Evolutionary conservation across 306 rosid species (phyloP).

Genomic region (Hylodesmum podocarpum): DNA sequence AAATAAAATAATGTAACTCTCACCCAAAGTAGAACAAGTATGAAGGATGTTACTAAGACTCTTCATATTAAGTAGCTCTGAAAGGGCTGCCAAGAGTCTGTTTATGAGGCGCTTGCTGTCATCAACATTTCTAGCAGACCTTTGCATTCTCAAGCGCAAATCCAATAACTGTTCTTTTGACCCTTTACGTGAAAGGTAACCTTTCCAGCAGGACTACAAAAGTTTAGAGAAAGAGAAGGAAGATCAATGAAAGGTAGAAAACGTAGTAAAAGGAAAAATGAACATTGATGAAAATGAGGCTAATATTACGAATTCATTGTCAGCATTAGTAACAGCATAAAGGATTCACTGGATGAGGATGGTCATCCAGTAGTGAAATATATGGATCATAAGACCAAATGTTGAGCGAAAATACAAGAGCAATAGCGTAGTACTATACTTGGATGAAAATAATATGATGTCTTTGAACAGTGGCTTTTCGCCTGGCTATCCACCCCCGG

Average conservation of each 20-base stretch:
- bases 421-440: constrained; percentile 41
- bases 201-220: constrained; percentile 81
- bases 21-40: constrained; percentile 83
- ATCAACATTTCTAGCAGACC: constrained; percentile 75
- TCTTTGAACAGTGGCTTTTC: constrained; percentile 45
- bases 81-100: constrained; percentile 45
- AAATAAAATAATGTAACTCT: constrained; percentile 20
- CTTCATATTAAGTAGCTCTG: constrained; percentile 43
- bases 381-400: neutral
- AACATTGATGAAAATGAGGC: neutral
- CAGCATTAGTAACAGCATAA: neutral
- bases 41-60: constrained; percentile 51
- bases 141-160: constrained; percentile 65
- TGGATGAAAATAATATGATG: constrained; percentile 58
- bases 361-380: neutral
- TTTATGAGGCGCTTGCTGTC: constrained; percentile 82
- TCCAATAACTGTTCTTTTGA: constrained; percentile 62
- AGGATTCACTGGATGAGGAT: neutral
- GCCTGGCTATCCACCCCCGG: constrained; percentile 72
- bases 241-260: neutral
- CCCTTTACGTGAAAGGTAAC: constrained; percentile 63
- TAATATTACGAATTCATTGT: neutral
- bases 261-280: neutral
- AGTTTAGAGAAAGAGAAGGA: neutral
- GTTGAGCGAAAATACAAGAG: neutral